Evolutionary conservation across 2,329 filamentous ascomycete species (phyloP), one percentile per base, ranked within the genome.

Genomic region (Monosporascus sp.): DNA sequence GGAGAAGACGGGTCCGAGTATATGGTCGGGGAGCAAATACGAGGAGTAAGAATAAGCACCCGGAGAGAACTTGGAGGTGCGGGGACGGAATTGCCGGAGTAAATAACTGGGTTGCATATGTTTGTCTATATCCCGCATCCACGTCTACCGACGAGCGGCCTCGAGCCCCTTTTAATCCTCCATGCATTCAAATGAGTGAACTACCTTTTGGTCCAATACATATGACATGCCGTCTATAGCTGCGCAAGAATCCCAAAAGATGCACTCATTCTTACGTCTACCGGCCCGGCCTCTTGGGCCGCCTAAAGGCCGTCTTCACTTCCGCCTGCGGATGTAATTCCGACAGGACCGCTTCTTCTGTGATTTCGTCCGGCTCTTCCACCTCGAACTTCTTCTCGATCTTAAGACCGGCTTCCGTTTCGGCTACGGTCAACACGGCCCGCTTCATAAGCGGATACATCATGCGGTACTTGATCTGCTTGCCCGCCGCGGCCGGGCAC

Each of bases 401-500:
- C 53, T 74, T 77, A 49, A 93, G 65, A 0, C 84, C 85, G 1
- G 82, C 86, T 60, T 89, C 82, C 37, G 72, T 72, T 63, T 85
- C 81, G 18, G 88, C 89, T 37, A 86, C 69, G n/a, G 75, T 72
- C 31, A 91, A 74, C 3, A 89, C 87, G 24, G 82, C 80, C 11
- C 81, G 76, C 71, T 85, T 86, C 75, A 85, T 86, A 26, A 86
- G 74, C 37, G 89, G 88, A 68, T 94, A 94, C 65, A 94, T 72
- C 90, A 95, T 95, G 58, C 89, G 80, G 72, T 88, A 87, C 74
- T 90, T 92, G 74, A 94, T 88, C 50, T 81, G 75, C 72, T 85
- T 89, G 28, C 76, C 80, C 0, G 81, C 73, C 5, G 86, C 78
- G 7, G 80, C 74, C 1, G 90, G 90, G 68, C 88, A 91, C 6